These are phyloP conservation scores for Lasiosphaeria miniovina DNA, from an alignment of 495 filamentous ascomycete species.

Conservation along the genomic window DNA sequence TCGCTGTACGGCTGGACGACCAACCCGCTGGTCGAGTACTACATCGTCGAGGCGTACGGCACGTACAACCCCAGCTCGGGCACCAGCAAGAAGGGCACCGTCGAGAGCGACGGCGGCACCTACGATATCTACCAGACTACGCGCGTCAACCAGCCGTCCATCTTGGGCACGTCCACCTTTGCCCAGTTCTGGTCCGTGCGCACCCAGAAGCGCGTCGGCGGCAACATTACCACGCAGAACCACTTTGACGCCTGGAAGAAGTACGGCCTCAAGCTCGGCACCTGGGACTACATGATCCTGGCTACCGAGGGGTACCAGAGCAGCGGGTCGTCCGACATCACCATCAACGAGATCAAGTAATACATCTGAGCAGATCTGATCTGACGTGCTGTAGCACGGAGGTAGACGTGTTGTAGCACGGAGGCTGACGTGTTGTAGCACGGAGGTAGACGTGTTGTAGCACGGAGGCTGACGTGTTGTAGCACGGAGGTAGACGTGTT, in stretches of 20 bases:
- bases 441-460: no score
- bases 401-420: no score
- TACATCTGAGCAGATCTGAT: no score
- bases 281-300: constrained; percentile 57
- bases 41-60: constrained; percentile 56
- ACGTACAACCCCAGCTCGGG: constrained; percentile 53
- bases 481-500: no score
- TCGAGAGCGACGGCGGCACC: constrained; percentile 56
- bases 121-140: constrained; percentile 63
- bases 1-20: constrained; percentile 59
- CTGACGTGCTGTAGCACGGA: no score
- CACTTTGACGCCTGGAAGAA: constrained; percentile 60
- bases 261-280: constrained; percentile 49
- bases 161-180: constrained; percentile 55
- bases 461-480: no score
- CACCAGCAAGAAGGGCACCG: constrained; percentile 49
- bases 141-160: constrained; percentile 58
- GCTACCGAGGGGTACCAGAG: constrained; percentile 58
- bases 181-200: constrained; percentile 58
- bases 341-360: constrained; percentile 29
- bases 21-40: constrained; percentile 59
- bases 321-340: constrained; percentile 51
- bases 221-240: constrained; percentile 45
- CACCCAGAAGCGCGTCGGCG: constrained; percentile 41
- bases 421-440: no score